These are phyloP conservation scores for Solanum sitiens DNA, from an alignment of 257 asterid species.

Conservation along the genomic window DNA sequence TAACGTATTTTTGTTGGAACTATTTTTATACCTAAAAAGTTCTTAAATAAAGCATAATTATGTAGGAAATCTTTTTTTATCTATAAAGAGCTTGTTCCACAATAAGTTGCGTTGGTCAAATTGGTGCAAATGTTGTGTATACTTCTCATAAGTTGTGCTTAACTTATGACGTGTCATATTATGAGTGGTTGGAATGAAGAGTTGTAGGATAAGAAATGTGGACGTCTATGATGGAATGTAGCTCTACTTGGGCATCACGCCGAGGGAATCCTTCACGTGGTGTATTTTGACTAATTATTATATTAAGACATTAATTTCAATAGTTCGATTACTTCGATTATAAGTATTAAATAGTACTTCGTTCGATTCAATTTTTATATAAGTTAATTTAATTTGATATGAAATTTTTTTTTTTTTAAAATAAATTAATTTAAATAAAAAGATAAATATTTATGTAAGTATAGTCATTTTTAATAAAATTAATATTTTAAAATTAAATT, in stretches of 20 bases:
- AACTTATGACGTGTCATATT: neutral
- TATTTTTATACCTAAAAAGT: neutral
- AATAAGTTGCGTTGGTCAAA: neutral
- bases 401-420: too few relatives aligned
- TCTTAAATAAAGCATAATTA: neutral
- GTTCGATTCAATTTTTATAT: too few relatives aligned
- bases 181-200: neutral
- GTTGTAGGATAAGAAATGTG: neutral
- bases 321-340: neutral
- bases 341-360: too few relatives aligned
- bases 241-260: slow-evolving; percentile 32
- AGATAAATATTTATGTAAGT: too few relatives aligned
- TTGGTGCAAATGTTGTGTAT: neutral
- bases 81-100: neutral
- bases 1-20: too few relatives aligned
- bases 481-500: too few relatives aligned
- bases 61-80: too few relatives aligned
- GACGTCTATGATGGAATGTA: neutral
- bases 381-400: too few relatives aligned
- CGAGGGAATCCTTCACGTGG: neutral
- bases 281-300: neutral
- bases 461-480: too few relatives aligned
- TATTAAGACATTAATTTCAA: too few relatives aligned
- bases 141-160: neutral
- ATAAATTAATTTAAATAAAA: too few relatives aligned